Evolutionary conservation across 805 yeast species (phyloP).

Genomic region (Sugiyamaella boreocaroliniensis): DNA sequence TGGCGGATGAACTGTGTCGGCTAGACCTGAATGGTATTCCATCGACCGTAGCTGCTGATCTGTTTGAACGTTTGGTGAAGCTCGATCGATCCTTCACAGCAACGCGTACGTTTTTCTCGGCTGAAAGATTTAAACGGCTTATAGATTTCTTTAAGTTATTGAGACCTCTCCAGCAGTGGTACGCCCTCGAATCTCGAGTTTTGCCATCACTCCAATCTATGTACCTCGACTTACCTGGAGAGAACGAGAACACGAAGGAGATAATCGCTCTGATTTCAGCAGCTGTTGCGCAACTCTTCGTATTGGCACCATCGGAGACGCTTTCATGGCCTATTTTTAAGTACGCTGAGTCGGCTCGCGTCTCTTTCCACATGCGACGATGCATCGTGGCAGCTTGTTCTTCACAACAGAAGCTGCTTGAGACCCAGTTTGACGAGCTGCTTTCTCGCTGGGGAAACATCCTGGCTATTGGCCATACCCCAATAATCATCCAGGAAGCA

Average conservation of each 20-base stretch:
- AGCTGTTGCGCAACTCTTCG: conserved; percentile 17
- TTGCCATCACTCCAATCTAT: conserved; percentile 7
- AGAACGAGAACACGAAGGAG: not conserved
- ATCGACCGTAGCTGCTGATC: not conserved
- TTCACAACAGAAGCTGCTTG: not conserved
- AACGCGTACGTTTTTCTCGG: conserved; percentile 8
- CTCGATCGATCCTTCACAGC: conserved; percentile 21
- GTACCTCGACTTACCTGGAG: not conserved
- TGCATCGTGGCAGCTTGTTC: conserved; percentile 16
- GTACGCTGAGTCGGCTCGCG: conserved; percentile 1
- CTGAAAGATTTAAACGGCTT: conserved; percentile 3
- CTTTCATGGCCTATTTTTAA: conserved; percentile 6
- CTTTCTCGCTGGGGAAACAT: conserved; percentile 35
- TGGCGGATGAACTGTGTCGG: not conserved
- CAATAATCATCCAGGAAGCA: conserved; percentile 40
- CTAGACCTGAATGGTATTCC: not conserved
- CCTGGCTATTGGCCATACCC: conserved; percentile 34
- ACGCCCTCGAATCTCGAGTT: conserved; percentile 6
- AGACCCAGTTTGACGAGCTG: conserved; percentile 7
- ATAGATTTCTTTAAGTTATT: conserved; percentile 1
- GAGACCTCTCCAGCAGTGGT: conserved; percentile 13
- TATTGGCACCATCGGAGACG: conserved; percentile 5
- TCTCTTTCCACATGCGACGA: conserved; percentile 11
- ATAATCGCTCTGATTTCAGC: not conserved
- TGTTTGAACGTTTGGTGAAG: conserved; percentile 21